Evolutionary conservation across 352 stramenopile genomes (phyloP).

Genomic region (Globisporangium spiculum): DNA sequence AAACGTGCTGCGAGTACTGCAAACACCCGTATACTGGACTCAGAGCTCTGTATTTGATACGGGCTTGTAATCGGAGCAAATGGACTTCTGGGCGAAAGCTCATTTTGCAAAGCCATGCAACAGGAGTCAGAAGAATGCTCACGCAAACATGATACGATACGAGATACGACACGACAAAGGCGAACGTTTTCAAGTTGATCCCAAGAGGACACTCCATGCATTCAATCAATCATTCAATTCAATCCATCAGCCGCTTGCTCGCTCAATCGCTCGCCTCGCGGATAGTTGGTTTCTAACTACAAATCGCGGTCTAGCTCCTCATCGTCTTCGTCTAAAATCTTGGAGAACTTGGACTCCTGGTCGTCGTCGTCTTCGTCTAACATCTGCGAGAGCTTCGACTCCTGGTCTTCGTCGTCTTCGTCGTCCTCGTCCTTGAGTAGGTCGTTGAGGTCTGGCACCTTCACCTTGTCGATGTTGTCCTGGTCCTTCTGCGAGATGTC

Average conservation of each 20-base stretch:
- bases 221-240: conserved; percentile 7
- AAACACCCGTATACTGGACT: not conserved
- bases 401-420: conserved; percentile 58
- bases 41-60: not conserved
- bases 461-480: conserved; percentile 97
- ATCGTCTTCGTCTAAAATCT: conserved; percentile 67
- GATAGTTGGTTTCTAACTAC: conserved; percentile 31
- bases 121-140: not conserved
- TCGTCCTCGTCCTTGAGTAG: conserved; percentile 83
- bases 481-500: conserved; percentile 98
- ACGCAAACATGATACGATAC: not conserved
- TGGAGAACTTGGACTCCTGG: conserved; percentile 70
- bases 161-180: not conserved
- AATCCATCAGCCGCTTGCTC: conserved; percentile 2
- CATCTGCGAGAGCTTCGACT: conserved; percentile 77
- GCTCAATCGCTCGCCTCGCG: conserved; percentile 3
- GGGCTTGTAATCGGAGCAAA: not conserved
- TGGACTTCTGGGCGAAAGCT: not conserved
- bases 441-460: conserved; percentile 85
- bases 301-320: conserved; percentile 61
- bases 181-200: not conserved
- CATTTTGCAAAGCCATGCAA: not conserved
- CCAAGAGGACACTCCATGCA: conserved; percentile 1
- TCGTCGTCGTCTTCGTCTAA: conserved; percentile 72
- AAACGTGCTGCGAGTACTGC: not conserved